Percentiles rank a stretch among this genome's conserved stretches.
Conservation (phyloP, 371 early-diverging fungal species). For the Circinella umbellata region DNA sequence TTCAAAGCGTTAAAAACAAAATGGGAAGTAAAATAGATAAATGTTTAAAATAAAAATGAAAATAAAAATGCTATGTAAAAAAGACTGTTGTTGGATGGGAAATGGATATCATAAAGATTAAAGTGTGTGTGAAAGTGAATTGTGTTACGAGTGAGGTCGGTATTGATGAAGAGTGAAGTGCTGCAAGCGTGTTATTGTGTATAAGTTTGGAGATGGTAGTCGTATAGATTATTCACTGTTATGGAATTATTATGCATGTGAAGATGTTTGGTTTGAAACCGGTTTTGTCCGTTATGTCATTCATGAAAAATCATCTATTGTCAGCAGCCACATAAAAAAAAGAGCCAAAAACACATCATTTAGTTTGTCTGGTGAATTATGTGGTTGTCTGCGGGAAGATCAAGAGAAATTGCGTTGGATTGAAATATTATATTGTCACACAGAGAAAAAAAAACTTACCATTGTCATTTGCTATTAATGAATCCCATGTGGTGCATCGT, state of each 20-base stretch:
- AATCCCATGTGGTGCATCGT: conserved; percentile 6
- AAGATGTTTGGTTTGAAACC: background rate
- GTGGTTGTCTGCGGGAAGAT: background rate
- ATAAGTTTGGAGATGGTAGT: no score
- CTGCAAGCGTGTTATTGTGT: no score
- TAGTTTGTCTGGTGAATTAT: background rate
- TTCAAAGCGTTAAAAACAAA: no score
- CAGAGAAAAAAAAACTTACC: background rate
- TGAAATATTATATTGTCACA: background rate
- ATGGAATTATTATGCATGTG: conserved; percentile 9
- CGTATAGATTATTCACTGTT: no score
- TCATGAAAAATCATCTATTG: conserved; percentile 2
- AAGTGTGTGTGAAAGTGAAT: no score
- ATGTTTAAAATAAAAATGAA: no score
- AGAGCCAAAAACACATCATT: background rate
- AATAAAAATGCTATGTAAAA: no score
- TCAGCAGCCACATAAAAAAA: background rate
- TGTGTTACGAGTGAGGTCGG: no score
- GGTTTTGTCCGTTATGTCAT: conserved; percentile 11
- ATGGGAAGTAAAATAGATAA: no score
- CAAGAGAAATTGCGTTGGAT: background rate
- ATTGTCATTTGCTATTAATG: conserved; percentile 10
- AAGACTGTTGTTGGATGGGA: no score
- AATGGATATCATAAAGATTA: no score
- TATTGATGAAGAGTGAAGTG: no score